Evolutionary conservation across 148 eudicot species (phyloP).

Genomic region (Gaultheria prostrata): DNA sequence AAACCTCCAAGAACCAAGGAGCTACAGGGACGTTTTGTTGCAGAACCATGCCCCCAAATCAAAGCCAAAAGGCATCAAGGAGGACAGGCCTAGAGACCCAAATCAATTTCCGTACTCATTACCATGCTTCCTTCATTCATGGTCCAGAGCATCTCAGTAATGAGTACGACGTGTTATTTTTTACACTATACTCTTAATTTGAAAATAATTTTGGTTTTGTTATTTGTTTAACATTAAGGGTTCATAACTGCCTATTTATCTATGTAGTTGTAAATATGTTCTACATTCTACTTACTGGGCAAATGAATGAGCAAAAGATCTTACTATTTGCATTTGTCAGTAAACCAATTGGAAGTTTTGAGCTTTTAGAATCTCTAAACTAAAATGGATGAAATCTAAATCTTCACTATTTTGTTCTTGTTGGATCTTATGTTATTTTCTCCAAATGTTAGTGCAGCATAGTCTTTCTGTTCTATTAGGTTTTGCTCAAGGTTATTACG

Average conservation of each 20-base stretch:
- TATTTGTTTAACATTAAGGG: background rate
- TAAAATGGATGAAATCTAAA: background rate
- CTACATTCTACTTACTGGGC: background rate
- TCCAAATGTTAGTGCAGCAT: background rate
- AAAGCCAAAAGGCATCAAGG: too few relatives aligned
- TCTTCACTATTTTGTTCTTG: background rate
- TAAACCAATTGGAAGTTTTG: background rate
- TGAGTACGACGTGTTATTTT: too few relatives aligned
- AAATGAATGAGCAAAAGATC: background rate
- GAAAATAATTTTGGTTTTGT: background rate
- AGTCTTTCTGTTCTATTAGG: background rate
- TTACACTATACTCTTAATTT: background rate
- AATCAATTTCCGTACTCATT: too few relatives aligned
- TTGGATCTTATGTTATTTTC: background rate
- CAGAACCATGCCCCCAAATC: too few relatives aligned
- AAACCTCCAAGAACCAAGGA: too few relatives aligned
- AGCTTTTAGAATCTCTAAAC: background rate
- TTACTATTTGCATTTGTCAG: background rate
- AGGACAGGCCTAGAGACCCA: too few relatives aligned
- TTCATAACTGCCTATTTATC: background rate
- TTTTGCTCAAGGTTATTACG: background rate
- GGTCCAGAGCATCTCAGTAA: too few relatives aligned
- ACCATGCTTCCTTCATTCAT: too few relatives aligned
- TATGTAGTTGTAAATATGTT: background rate
- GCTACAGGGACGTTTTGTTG: too few relatives aligned